Evolutionary conservation across 2,329 filamentous ascomycete genomes (phyloP), one percentile per base, ranked within the genome.

Genomic region (Chaetomium globosum): DNA sequence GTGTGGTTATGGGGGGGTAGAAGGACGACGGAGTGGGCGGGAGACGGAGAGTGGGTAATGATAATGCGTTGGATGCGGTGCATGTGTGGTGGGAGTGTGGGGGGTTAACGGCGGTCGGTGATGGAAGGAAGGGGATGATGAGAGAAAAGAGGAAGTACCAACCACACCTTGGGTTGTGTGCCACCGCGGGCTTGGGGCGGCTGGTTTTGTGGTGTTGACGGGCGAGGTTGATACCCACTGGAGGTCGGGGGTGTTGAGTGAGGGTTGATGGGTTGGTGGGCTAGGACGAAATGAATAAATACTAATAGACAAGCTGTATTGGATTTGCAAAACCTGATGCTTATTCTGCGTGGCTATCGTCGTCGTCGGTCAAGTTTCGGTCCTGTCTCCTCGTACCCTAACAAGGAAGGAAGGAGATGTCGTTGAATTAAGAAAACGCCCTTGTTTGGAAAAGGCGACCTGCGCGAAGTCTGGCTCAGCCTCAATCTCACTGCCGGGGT

Each of bases 31-130:
- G 31, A 19, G 2, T 2, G 31, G 31, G 16, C 12, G 31, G 3
- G 31, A 39, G 43, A 19, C 1, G 12, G 10, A 51, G n/a, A 30
- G 36, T 51, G 46, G n/a, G 19, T 59, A 58, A 58, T 58, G 56
- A 59, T 59, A 59, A 49, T 51, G n/a, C 33, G 21, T 51, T 28
- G 48, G 48, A 23, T 51, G 48, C 9, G 8, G n/a, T 51, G 48
- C 21, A 28, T 51, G 21, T 16, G 48, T 23, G 39, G 12, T 16
- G 39, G 39, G 16, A 23, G 43, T 1, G 16, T 39, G 19, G 43
- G 43, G 43, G 26, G 26, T 26, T 26, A 26, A 12, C 2, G 16
- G 19, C 23, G n/a, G 12, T n/a, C 10, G 46, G 21, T 7, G 31
- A 9, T 19, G 33, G 36, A 4, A 55, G 33, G n/a, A n/a, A 55